These are phyloP conservation scores for Nakazawaea holstii DNA, from an alignment of 805 yeast genomes.

Conservation along the genomic window DNA sequence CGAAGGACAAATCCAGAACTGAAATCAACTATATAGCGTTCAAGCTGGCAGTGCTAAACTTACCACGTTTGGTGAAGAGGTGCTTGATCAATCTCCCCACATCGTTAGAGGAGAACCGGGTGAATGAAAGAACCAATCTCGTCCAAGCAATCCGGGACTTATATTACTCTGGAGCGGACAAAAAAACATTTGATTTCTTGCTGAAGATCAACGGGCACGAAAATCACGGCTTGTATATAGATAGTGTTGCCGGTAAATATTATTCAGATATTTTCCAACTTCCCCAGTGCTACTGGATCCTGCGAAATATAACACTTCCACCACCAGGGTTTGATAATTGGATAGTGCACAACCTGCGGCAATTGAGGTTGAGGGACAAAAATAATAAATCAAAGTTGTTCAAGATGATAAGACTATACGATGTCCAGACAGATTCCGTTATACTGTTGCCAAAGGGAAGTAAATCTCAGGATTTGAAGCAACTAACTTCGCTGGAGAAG, in stretches of 20 bases:
- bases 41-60: slow-evolving; percentile 6
- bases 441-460: neutral
- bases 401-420: neutral
- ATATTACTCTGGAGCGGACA: slow-evolving; percentile 1
- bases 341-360: neutral
- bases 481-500: neutral
- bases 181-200: neutral
- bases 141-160: neutral
- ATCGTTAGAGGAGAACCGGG: slow-evolving; percentile 3
- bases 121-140: neutral
- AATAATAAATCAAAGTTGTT: neutral
- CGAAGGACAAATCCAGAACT: neutral
- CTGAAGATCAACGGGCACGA: neutral
- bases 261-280: slow-evolving; percentile 7
- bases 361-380: neutral
- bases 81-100: slow-evolving; percentile 6
- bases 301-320: neutral
- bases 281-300: neutral
- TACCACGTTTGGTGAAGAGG: slow-evolving; percentile 9
- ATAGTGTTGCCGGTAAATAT: neutral
- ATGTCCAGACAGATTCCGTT: neutral
- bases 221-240: slow-evolving; percentile 1
- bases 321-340: neutral
- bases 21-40: neutral
- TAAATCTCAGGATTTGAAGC: neutral